Evolutionary conservation across 2,329 filamentous ascomycete genomes (phyloP).

Genomic region (Dactylonectria macrodidyma): DNA sequence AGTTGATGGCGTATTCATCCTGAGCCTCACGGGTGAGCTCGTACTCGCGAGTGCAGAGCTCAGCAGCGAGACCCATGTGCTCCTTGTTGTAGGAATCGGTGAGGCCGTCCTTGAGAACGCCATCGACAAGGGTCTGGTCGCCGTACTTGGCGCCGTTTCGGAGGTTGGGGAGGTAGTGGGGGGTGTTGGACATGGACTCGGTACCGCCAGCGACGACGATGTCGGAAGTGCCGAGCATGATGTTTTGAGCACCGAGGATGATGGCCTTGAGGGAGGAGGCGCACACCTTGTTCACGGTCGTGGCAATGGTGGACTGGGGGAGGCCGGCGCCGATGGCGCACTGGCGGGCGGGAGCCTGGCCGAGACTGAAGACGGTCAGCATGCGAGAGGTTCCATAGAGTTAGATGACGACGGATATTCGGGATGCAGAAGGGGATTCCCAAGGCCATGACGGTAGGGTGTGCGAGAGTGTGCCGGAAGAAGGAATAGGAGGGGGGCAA

Average conservation of each 20-base stretch:
- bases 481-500: slow-evolving; percentile 22
- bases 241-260: slow-evolving; percentile 94
- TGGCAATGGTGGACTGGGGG: slow-evolving; percentile 83
- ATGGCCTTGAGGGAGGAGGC: slow-evolving; percentile 95
- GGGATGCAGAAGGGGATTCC: slow-evolving; percentile 9
- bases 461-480: background rate
- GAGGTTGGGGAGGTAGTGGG: slow-evolving; percentile 93
- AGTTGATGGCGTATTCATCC: slow-evolving; percentile 95
- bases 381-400: slow-evolving; percentile 1
- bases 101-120: slow-evolving; percentile 93
- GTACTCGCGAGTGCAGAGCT: slow-evolving; percentile 92
- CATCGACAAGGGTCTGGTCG: slow-evolving; percentile 89
- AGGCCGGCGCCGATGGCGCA: slow-evolving; percentile 93
- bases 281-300: slow-evolving; percentile 99
- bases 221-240: slow-evolving; percentile 94
- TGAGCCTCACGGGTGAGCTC: slow-evolving; percentile 86
- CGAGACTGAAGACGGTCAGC: slow-evolving; percentile 72
- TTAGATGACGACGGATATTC: slow-evolving; percentile 12
- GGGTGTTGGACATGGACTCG: slow-evolving; percentile 98
- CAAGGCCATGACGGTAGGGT: background rate
- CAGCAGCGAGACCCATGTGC: slow-evolving; percentile 94
- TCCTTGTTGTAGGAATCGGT: slow-evolving; percentile 96
- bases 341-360: slow-evolving; percentile 96
- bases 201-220: slow-evolving; percentile 94
- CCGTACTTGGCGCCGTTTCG: slow-evolving; percentile 95